Base-by-base conservation (phyloP, 2,329 filamentous ascomycete genomes). In the Onygenales sp. region DNA sequence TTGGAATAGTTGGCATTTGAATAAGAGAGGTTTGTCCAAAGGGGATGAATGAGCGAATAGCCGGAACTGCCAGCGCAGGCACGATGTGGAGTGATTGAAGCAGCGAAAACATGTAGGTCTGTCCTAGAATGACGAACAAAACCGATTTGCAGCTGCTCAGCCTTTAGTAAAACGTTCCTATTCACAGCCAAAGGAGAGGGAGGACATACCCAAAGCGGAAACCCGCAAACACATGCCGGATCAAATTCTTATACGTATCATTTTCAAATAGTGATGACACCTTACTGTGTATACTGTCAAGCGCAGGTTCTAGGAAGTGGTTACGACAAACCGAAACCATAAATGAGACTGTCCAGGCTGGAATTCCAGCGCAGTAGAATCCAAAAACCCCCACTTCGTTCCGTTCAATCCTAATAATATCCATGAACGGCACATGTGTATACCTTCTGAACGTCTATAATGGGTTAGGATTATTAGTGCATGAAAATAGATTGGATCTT, bases 51-150 rank as follows among this genome's bases (percentile, higher is more conserved):
- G 67, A 61, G 4, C 54, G 59, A 36, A 64, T 33, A 14, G 64
- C 60, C 6, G 69, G 71, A 9, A 69, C 59, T 7, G 63, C 57
- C 46, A 62, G 60, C 32, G 65, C 54, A 21, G 67, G 67, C 14
- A 75, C 59, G 17, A 75, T 62, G 41, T 70, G 68, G 32, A 75
- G 66, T 17, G 67, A 67, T 55, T 75, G 72, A 14, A 75, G 61
- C 13, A 72, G 55, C 21, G 71, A 70, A 54, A 72, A 72, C 62
- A 73, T 69, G 54, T 74, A 69, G 31, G 68, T 63, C 55, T 74
- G 71, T 48, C 72, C 64, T 32, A 71, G 67, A 8, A 73, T 54
- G 13, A 69, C 58, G 48, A 72, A 68, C 38, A 72, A 59, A 2
- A 61, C 60, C 27, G 64, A 62, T 57, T 65, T 64, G 21, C 66